Evolutionary conservation across 208 protist genomes (phyloP).

Genomic region (Crithidia bombi): DNA sequence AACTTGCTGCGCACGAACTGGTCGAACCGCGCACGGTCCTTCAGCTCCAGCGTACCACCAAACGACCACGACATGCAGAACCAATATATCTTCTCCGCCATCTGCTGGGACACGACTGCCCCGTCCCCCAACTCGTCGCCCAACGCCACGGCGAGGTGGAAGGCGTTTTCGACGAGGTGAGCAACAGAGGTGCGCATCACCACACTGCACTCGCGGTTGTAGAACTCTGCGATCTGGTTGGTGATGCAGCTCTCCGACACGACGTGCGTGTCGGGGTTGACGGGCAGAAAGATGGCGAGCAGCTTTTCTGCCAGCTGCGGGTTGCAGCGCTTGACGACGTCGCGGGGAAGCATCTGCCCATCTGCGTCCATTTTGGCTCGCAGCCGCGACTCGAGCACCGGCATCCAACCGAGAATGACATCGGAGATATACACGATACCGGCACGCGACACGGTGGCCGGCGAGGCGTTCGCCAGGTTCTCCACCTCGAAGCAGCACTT

Average conservation of each 20-base stretch:
- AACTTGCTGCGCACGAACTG: constrained; percentile 88
- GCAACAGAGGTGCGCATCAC: constrained; percentile 88
- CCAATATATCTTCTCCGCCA: constrained; percentile 95
- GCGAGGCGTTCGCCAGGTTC: constrained; percentile 98
- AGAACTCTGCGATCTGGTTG: constrained; percentile 81
- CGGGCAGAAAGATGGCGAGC: constrained; percentile 73
- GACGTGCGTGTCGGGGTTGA: constrained; percentile 41
- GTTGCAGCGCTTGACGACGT: constrained; percentile 81
- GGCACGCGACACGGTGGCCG: constrained; percentile 98
- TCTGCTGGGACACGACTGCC: constrained; percentile 67
- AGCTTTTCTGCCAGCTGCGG: constrained; percentile 83
- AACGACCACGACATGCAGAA: constrained; percentile 95
- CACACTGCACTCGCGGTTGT: constrained; percentile 88
- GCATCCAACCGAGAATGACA: constrained; percentile 95
- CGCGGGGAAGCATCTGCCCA: constrained; percentile 79
- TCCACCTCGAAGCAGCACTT: constrained; percentile 98
- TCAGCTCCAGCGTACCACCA: constrained; percentile 94
- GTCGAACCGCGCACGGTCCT: constrained; percentile 94
- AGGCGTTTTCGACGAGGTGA: constrained; percentile 91
- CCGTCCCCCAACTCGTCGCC: constrained; percentile 87
- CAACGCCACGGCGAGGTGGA: constrained; percentile 90
- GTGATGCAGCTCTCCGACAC: constrained; percentile 51
- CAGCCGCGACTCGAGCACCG: constrained; percentile 84
- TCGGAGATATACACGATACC: constrained; percentile 98
- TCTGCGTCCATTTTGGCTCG: constrained; percentile 69